Evolutionary conservation across 306 rosid genomes (phyloP), one percentile per base, ranked within the genome.

Genomic region (Crotalaria pallida): DNA sequence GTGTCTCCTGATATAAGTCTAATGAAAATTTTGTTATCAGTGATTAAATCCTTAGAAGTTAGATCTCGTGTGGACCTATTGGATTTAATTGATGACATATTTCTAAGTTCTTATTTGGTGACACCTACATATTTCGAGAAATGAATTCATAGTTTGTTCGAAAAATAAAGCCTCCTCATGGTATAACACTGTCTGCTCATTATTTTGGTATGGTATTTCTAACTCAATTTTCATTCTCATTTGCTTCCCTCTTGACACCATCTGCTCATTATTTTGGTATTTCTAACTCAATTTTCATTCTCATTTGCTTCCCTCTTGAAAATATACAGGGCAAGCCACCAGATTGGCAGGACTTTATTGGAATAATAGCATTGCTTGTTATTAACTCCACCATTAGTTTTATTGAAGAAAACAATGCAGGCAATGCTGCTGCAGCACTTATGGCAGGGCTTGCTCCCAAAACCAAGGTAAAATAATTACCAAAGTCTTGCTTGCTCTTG

Each of bases 391-490:
- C 96, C 63, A 90, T 90, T 23, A 87, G 92, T 58, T 90, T 90
- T 44, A 77, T 90, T 10, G 96, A 90, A 76, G 96, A 90, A 71
- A 87, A 90, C 73, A 90, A 82, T 74, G 94, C 96, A 21, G 96
- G 96, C 49, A 90, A 90, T 75, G 96, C 96, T 33, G 96, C 96
- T 16, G 91, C 89, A 33, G 91, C 96, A 53, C 89, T 90, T 16
- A 90, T 90, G 96, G 93, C 96, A 0, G 93, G 93, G 60, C 96
- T 90, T 65, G 96, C 96, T 18, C 96, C 96, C 44, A 90, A 87
- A 80, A 62, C 96, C 22, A 90, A 87, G 89, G 91, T 85, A 44
- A 12, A 16, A 16, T 21, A 16, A 16, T 21, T 29, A 0, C 1
- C 19, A 85, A 79, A 19, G 3, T 61, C 34, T 23, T 61, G 45